Evolutionary conservation across 495 filamentous ascomycete genomes (phyloP).

Genomic region (Amniculicola lignicola): DNA sequence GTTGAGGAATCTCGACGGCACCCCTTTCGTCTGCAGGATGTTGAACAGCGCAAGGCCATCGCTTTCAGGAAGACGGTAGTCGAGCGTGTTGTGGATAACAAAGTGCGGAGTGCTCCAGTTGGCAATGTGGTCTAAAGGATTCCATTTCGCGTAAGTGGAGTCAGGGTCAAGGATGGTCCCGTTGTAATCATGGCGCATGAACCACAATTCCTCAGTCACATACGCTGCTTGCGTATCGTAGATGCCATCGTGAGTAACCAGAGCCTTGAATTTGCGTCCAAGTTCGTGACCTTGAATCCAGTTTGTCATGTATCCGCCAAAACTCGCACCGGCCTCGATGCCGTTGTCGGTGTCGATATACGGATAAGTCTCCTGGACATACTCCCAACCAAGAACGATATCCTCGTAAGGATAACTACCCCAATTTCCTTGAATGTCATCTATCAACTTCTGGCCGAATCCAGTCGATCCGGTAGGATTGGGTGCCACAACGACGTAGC

Average conservation of each 20-base stretch:
- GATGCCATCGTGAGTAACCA: slow-evolving; percentile 48
- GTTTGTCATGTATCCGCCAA: slow-evolving; percentile 51
- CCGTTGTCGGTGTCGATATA: slow-evolving; percentile 51
- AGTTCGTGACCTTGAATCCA: slow-evolving; percentile 57
- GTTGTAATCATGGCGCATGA: slow-evolving; percentile 43
- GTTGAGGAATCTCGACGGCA: slow-evolving; percentile 53
- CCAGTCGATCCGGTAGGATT: slow-evolving; percentile 54
- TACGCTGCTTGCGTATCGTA: slow-evolving; percentile 46
- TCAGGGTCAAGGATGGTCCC: slow-evolving; percentile 47
- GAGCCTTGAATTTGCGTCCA: slow-evolving; percentile 52
- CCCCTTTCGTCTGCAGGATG: slow-evolving; percentile 47
- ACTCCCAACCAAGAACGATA: slow-evolving; percentile 52
- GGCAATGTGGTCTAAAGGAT: slow-evolving; percentile 42
- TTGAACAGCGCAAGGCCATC: slow-evolving; percentile 51
- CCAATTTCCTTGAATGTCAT: slow-evolving; percentile 51
- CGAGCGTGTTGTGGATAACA: slow-evolving; percentile 48
- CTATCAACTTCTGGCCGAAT: slow-evolving; percentile 50
- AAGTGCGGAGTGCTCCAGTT: slow-evolving; percentile 48
- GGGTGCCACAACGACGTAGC: slow-evolving; percentile 54
- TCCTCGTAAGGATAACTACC: slow-evolving; percentile 56
- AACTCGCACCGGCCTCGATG: slow-evolving; percentile 52
- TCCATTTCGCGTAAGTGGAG: slow-evolving; percentile 45
- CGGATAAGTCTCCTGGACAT: slow-evolving; percentile 48
- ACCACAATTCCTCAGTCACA: slow-evolving; percentile 51
- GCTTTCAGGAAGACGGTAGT: slow-evolving; percentile 47